Evolutionary conservation across 2,329 filamentous ascomycete genomes (phyloP).

Genomic region (Diaporthe helianthi): DNA sequence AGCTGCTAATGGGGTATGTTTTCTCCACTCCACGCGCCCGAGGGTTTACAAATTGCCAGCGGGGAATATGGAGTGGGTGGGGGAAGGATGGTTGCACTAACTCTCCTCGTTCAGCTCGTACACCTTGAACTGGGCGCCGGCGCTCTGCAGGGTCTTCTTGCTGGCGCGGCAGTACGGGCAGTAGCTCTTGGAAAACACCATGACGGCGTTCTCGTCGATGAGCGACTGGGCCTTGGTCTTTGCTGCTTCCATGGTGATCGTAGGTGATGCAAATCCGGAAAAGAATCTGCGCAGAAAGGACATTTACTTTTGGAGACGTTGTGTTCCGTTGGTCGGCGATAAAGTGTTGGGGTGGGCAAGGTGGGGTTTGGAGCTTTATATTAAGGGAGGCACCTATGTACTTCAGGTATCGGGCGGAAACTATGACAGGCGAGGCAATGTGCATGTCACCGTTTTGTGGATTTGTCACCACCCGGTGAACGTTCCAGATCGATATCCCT

Average conservation of each 20-base stretch:
- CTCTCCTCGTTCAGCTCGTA: slow-evolving; percentile 87
- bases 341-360: slow-evolving; percentile 14
- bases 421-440: slow-evolving; percentile 14
- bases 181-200: slow-evolving; percentile 96
- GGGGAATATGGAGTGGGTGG: background rate
- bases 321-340: slow-evolving; percentile 38
- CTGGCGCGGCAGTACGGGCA: slow-evolving; percentile 89
- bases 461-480: slow-evolving; percentile 7
- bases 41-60: background rate
- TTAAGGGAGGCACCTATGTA: background rate
- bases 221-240: slow-evolving; percentile 83
- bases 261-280: slow-evolving; percentile 55
- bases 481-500: background rate
- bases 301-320: slow-evolving; percentile 47
- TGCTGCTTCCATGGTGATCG: slow-evolving; percentile 80
- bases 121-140: slow-evolving; percentile 74
- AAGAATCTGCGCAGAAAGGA: slow-evolving; percentile 79
- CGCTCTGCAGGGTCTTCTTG: slow-evolving; percentile 75
- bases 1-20: slow-evolving; percentile 27
- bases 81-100: slow-evolving; percentile 53
- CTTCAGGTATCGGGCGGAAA: slow-evolving; percentile 13
- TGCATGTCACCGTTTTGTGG: background rate
- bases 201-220: slow-evolving; percentile 88
- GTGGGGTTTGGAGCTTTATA: slow-evolving; percentile 12
- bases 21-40: slow-evolving; percentile 25